Percentiles rank a stretch among this genome's conserved stretches.
Evolutionary conservation across 805 yeast species (phyloP).

Genomic region (Scheffersomyces ergatensis): DNA sequence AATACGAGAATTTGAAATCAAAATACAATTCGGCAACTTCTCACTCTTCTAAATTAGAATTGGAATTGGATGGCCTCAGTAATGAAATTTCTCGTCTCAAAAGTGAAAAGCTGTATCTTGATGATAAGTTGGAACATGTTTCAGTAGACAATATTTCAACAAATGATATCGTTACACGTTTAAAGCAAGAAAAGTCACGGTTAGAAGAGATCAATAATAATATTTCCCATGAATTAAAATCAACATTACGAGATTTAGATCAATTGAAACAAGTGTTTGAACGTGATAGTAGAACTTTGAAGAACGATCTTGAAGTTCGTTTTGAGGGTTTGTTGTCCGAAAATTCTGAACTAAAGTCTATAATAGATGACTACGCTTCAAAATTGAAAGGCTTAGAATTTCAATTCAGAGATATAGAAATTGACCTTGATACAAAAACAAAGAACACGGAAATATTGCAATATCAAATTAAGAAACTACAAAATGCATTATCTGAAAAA

Average conservation of each 20-base stretch:
- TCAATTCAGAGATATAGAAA: not conserved
- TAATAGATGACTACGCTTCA: not conserved
- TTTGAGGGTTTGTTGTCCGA: not conserved
- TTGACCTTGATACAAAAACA: not conserved
- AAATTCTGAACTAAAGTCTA: not conserved
- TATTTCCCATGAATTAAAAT: not conserved
- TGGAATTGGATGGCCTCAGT: not conserved
- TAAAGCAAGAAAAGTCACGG: not conserved
- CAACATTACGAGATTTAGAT: not conserved
- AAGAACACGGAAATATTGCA: constrained; percentile 1
- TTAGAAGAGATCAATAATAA: not conserved
- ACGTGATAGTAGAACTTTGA: not conserved
- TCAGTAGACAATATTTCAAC: not conserved
- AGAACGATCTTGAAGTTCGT: not conserved
- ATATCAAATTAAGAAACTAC: not conserved
- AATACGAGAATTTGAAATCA: constrained; percentile 16
- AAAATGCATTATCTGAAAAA: not conserved
- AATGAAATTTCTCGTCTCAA: not conserved
- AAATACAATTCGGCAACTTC: not conserved
- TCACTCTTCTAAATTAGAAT: not conserved
- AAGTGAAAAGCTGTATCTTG: not conserved
- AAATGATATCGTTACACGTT: not conserved
- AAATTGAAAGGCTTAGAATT: not conserved
- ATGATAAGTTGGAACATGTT: constrained; percentile 1
- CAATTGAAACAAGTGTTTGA: not conserved